Conservation (phyloP, 2,329 filamentous ascomycete species). For the Lasiodiplodia sp. region DNA sequence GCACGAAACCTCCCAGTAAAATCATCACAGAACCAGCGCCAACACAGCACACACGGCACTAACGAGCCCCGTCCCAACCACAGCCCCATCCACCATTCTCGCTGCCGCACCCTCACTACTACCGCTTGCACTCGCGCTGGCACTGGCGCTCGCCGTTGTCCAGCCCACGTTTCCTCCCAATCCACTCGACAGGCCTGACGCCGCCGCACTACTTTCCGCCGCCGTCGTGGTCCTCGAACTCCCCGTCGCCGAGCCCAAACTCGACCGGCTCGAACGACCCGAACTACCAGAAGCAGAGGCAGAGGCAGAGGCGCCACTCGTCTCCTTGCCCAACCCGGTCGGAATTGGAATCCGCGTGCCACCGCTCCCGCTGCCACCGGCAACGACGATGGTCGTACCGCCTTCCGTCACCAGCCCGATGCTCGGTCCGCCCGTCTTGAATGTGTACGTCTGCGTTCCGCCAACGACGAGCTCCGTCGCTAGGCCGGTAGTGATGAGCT, state of each 20-base stretch:
- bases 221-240: constrained; percentile 16
- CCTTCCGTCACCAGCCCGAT: neutral
- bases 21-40: neutral
- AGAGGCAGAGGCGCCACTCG: neutral
- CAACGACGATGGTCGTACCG: constrained; percentile 4
- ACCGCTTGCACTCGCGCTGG: neutral
- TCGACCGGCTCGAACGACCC: neutral
- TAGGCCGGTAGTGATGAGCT: neutral
- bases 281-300: neutral
- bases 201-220: constrained; percentile 8
- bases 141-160: neutral
- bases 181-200: constrained; percentile 1
- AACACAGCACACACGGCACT: neutral
- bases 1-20: neutral
- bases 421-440: constrained; percentile 7
- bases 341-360: constrained; percentile 1
- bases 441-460: neutral
- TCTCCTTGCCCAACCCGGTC: constrained; percentile 23
- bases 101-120: neutral
- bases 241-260: neutral
- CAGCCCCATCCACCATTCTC: neutral
- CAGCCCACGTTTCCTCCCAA: constrained; percentile 7
- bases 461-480: constrained; percentile 5
- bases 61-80: neutral
- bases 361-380: neutral